Percentiles rank a stretch among this genome's conserved stretches.
Evolutionary conservation across 441 rosid genomes (phyloP).

Genomic region (Euphorbia schlechtendalii): DNA sequence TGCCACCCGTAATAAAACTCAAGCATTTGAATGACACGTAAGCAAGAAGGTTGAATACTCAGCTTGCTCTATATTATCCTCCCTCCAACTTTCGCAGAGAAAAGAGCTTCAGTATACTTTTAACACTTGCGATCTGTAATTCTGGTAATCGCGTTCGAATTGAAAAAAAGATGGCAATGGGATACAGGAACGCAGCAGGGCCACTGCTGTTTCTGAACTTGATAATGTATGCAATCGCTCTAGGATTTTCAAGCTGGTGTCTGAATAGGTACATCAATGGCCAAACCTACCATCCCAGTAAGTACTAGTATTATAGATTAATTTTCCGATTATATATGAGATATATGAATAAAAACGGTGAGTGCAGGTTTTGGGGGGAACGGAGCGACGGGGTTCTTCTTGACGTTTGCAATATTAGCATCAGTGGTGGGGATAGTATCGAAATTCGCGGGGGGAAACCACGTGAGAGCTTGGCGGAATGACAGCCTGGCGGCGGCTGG

Average conservation of each 20-base stretch:
- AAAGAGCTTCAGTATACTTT: no score
- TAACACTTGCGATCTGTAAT: background rate
- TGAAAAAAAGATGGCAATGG: slow-evolving; percentile 46
- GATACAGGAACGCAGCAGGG: slow-evolving; percentile 67
- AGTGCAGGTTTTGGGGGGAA: slow-evolving; percentile 82
- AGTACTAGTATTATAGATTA: background rate
- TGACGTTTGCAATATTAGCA: slow-evolving; percentile 51
- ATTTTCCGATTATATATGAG: no score
- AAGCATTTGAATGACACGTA: slow-evolving; percentile 33
- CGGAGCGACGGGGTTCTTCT: slow-evolving; percentile 70
- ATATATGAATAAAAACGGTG: no score
- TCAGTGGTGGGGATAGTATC: slow-evolving; percentile 59
- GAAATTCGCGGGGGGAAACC: slow-evolving; percentile 59
- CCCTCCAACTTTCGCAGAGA: background rate
- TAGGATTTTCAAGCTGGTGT: slow-evolving; percentile 87
- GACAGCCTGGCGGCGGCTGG: slow-evolving; percentile 75
- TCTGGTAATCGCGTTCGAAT: background rate
- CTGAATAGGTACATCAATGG: slow-evolving; percentile 60
- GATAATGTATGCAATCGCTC: slow-evolving; percentile 54
- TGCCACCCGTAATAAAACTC: slow-evolving; percentile 44
- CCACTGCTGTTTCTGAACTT: slow-evolving; percentile 79
- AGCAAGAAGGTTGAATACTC: slow-evolving; percentile 2
- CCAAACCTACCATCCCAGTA: slow-evolving; percentile 70
- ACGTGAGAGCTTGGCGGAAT: slow-evolving; percentile 63
- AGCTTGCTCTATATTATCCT: slow-evolving; percentile 18